Percentiles rank a stretch among this genome's conserved stretches.
Evolutionary conservation across 1,139 yeast genomes (phyloP).

Genomic region (Hansenula sp.): DNA sequence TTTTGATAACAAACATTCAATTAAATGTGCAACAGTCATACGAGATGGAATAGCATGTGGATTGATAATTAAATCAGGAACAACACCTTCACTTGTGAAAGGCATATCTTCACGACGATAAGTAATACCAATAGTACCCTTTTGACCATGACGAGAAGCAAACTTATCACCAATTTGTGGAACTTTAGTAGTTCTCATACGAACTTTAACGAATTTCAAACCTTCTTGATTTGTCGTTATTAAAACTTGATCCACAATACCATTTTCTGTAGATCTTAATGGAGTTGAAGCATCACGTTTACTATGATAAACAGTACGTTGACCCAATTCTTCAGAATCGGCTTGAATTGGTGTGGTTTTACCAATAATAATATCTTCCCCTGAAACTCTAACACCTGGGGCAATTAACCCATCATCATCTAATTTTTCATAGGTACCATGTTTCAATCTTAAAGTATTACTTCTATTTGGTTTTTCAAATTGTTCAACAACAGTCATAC

Average conservation of each 20-base stretch:
- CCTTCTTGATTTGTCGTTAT: conserved; percentile 98
- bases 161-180: conserved; percentile 99
- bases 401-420: conserved; percentile 98
- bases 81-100: conserved; percentile 92
- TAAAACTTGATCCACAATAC: conserved; percentile 96
- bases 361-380: conserved; percentile 98
- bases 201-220: conserved; percentile 91
- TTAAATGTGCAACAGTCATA: conserved; percentile 99
- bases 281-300: conserved; percentile 99
- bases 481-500: conserved; percentile 96
- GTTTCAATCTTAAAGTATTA: conserved; percentile 90
- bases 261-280: conserved; percentile 92
- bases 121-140: conserved; percentile 99
- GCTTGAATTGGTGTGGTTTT: conserved; percentile 98
- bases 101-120: conserved; percentile 99
- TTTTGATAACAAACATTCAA: conserved; percentile 93
- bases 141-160: conserved; percentile 99
- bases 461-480: conserved; percentile 95
- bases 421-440: conserved; percentile 95
- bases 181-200: conserved; percentile 97
- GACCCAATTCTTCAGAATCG: conserved; percentile 96
- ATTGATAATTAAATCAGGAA: conserved; percentile 94
- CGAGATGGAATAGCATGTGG: conserved; percentile 99
- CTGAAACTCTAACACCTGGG: conserved; percentile 98
- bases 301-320: conserved; percentile 95